These are phyloP conservation scores for Echria macrotheca DNA, from an alignment of 495 filamentous ascomycete genomes.

Conservation along the genomic window DNA sequence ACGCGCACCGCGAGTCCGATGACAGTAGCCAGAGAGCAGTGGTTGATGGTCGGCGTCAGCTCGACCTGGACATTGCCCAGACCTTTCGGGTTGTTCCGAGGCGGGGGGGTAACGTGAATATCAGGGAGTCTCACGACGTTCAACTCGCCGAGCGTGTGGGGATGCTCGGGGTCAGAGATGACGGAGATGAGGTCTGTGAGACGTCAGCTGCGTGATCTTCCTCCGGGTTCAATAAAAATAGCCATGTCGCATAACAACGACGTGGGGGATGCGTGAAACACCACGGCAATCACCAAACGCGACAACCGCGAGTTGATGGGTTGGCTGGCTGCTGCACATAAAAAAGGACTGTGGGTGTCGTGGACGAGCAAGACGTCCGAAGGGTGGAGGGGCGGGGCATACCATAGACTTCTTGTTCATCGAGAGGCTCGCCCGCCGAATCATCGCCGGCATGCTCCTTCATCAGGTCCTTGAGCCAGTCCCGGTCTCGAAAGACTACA, in stretches of 20 bases:
- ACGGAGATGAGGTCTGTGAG: conserved; percentile 80
- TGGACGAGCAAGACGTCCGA: too few relatives aligned
- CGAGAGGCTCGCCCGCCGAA: conserved; percentile 61
- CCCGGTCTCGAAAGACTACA: conserved; percentile 27
- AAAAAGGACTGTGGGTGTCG: background rate
- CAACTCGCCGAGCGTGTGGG: conserved; percentile 83
- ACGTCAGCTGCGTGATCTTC: conserved; percentile 35
- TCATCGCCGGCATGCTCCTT: conserved; percentile 42
- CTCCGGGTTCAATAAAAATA: conserved; percentile 13
- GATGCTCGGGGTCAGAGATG: conserved; percentile 95
- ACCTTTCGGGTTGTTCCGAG: conserved; percentile 39
- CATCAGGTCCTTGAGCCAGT: conserved; percentile 30
- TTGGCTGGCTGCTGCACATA: too few relatives aligned
- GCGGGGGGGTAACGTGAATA: conserved; percentile 70
- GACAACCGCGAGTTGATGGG: too few relatives aligned
- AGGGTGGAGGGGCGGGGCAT: too few relatives aligned
- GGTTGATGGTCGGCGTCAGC: conserved; percentile 95
- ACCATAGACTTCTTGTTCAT: conserved; percentile 97
- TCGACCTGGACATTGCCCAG: conserved; percentile 55
- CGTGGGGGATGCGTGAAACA: conserved; percentile 7
- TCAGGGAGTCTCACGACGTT: conserved; percentile 92
- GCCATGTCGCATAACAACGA: background rate
- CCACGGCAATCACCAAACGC: background rate
- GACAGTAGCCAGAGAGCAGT: conserved; percentile 92
- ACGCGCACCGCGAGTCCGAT: conserved; percentile 93